phyloP scores from a whole-genome alignment of 2,329 filamentous ascomycete genomes.

The Ascochyta koolunga region DNA sequence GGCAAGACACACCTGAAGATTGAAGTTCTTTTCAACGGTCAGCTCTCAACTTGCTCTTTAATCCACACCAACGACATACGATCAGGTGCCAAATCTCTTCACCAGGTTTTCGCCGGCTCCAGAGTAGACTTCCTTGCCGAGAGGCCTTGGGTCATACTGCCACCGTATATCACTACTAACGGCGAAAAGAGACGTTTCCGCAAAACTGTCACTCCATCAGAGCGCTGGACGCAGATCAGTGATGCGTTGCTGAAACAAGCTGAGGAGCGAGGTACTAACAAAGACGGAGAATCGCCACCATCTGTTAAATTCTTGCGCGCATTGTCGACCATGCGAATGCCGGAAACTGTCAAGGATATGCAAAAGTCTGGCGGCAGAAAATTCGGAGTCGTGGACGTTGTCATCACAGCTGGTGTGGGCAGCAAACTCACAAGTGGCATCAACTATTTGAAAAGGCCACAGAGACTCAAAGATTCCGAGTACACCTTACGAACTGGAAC shows the following conservation, averaged over 20 bases:
- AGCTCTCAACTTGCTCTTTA: conserved; percentile 44
- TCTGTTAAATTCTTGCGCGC: conserved; percentile 49
- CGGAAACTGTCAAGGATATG: conserved; percentile 38
- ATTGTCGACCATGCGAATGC: conserved; percentile 48
- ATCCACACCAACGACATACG: conserved; percentile 31
- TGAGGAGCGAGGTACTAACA: conserved; percentile 41
- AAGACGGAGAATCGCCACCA: conserved; percentile 38
- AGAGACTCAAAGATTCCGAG: conserved; percentile 29
- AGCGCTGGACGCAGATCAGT: conserved; percentile 47
- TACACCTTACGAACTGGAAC: conserved; percentile 12
- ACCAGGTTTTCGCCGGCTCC: conserved; percentile 48
- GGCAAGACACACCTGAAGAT: conserved; percentile 50
- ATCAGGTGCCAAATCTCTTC: conserved; percentile 21
- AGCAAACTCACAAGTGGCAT: conserved; percentile 30
- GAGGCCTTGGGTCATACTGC: conserved; percentile 53
- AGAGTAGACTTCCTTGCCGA: conserved; percentile 50
- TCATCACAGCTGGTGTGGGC: conserved; percentile 40
- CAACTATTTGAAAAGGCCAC: conserved; percentile 33
- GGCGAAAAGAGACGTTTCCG: conserved; percentile 19
- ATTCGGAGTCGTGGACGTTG: conserved; percentile 49
- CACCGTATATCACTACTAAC: conserved; percentile 32
- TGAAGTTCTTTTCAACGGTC: conserved; percentile 57
- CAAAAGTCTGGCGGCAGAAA: conserved; percentile 36
- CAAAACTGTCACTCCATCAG: conserved; percentile 4
- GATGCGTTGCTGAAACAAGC: conserved; percentile 43